Conservation (phyloP, 352 stramenopile species). For the Globisporangium middletonii region DNA sequence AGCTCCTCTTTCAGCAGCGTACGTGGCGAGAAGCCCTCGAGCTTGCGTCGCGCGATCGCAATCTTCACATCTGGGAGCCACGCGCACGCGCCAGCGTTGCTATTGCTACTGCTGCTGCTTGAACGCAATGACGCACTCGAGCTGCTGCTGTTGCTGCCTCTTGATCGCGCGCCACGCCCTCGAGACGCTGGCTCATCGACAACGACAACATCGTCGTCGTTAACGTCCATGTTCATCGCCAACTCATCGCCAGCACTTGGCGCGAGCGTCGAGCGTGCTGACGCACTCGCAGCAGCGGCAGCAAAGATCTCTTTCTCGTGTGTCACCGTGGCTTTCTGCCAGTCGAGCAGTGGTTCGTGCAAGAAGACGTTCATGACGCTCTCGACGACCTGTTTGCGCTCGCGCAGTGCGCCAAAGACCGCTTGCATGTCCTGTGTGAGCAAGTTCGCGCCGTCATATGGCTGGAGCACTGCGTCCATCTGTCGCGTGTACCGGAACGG, state of each 20-base stretch:
- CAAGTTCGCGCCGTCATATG: constrained; percentile 61
- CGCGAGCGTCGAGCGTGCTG: constrained; percentile 17
- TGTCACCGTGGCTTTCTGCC: constrained; percentile 68
- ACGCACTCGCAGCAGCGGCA: constrained; percentile 1
- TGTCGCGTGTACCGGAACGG: constrained; percentile 87
- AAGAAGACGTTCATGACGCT: constrained; percentile 91
- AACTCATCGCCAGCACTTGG: background rate
- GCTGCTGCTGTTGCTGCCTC: background rate
- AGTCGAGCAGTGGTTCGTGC: constrained; percentile 89
- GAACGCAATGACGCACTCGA: too few relatives aligned
- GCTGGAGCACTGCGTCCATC: constrained; percentile 64
- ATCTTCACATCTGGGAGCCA: constrained; percentile 80
- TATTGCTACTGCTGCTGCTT: background rate
- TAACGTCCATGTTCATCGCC: too few relatives aligned
- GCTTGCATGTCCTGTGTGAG: constrained; percentile 80
- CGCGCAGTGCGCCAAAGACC: constrained; percentile 77
- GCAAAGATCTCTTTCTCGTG: constrained; percentile 54
- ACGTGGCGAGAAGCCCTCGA: constrained; percentile 68
- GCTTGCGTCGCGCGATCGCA: constrained; percentile 60
- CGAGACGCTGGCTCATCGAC: too few relatives aligned
- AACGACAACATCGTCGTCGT: too few relatives aligned
- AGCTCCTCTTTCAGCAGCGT: constrained; percentile 70
- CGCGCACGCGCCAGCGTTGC: constrained; percentile 3
- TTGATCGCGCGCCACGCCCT: too few relatives aligned
- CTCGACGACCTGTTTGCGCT: constrained; percentile 77